Evolutionary conservation across 2,329 filamentous ascomycete species (phyloP).

Genomic region (Onygena corvina): DNA sequence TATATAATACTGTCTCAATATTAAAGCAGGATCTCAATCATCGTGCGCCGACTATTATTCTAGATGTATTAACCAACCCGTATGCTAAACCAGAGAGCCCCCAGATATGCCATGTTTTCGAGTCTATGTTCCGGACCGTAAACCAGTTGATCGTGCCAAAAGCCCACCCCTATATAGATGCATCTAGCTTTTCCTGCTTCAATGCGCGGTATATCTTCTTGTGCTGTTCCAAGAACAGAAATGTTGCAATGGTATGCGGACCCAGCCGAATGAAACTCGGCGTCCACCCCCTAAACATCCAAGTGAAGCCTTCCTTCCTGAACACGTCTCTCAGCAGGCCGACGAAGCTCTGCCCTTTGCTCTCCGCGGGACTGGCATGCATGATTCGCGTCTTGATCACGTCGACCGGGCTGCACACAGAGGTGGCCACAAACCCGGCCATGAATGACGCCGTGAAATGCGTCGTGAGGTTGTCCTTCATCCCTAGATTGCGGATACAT

Average conservation of each 20-base stretch:
- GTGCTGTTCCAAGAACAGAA: constrained; percentile 56
- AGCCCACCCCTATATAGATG: background rate
- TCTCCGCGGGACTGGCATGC: constrained; percentile 39
- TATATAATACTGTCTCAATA: constrained; percentile 15
- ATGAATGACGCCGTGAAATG: constrained; percentile 51
- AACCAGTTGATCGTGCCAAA: background rate
- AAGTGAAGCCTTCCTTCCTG: constrained; percentile 46
- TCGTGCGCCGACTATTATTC: background rate
- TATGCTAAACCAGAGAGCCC: background rate
- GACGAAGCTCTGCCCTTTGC: constrained; percentile 35
- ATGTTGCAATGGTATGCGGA: constrained; percentile 54
- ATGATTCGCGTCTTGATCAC: constrained; percentile 57
- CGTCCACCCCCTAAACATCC: constrained; percentile 57
- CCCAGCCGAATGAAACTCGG: constrained; percentile 55
- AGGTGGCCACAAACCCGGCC: constrained; percentile 55
- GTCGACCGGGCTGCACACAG: constrained; percentile 54
- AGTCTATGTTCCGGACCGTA: background rate
- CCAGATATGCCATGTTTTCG: too few species aligned
- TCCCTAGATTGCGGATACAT: constrained; percentile 40
- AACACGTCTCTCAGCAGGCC: constrained; percentile 43
- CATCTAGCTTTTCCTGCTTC: constrained; percentile 22
- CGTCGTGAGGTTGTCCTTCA: constrained; percentile 47
- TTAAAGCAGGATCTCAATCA: background rate
- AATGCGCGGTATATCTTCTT: constrained; percentile 48
- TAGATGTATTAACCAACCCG: background rate